phyloP scores from a whole-genome alignment of 2,329 filamentous ascomycete genomes.

The Magnaporthiopsis incrustans region DNA sequence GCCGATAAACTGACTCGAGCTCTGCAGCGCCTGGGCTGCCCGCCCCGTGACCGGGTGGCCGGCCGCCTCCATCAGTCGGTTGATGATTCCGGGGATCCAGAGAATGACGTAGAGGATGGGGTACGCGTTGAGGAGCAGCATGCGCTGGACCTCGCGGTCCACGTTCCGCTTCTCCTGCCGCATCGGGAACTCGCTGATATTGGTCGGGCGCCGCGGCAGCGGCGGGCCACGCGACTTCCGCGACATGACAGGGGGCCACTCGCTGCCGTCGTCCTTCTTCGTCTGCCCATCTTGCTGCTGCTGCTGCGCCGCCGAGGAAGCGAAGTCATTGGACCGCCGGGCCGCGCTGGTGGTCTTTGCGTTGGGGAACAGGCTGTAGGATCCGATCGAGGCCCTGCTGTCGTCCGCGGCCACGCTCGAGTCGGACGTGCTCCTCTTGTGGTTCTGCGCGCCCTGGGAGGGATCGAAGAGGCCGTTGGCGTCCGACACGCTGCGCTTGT shows the following conservation, averaged over 20 bases:
- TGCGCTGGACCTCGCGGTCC: constrained; percentile 20
- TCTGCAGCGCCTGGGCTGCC: constrained; percentile 22
- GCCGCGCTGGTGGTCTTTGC: neutral
- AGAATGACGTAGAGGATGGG: constrained; percentile 28
- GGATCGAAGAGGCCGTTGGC: no score
- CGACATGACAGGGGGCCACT: neutral
- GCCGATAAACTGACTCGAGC: constrained; percentile 28
- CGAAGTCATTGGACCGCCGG: neutral
- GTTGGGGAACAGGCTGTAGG: neutral
- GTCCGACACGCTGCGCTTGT: neutral
- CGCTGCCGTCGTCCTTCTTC: neutral
- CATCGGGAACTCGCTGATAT: constrained; percentile 18
- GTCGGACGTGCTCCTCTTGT: neutral
- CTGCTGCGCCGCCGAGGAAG: no score
- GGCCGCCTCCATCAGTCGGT: constrained; percentile 23
- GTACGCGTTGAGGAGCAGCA: constrained; percentile 29
- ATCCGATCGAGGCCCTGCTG: neutral
- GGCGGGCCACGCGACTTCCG: neutral
- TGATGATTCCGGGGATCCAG: constrained; percentile 29
- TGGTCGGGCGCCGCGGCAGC: neutral
- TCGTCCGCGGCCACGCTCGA: neutral
- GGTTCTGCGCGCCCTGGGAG: neutral
- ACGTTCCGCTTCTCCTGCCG: constrained; percentile 14
- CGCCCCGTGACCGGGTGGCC: constrained; percentile 22
- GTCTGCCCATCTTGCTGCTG: neutral